A percentile compares a stretch with the other conserved stretches of the same genome.
Conservation (phyloP, 176 grass and related monocot genomes). For the Lolium perenne region DNA sequence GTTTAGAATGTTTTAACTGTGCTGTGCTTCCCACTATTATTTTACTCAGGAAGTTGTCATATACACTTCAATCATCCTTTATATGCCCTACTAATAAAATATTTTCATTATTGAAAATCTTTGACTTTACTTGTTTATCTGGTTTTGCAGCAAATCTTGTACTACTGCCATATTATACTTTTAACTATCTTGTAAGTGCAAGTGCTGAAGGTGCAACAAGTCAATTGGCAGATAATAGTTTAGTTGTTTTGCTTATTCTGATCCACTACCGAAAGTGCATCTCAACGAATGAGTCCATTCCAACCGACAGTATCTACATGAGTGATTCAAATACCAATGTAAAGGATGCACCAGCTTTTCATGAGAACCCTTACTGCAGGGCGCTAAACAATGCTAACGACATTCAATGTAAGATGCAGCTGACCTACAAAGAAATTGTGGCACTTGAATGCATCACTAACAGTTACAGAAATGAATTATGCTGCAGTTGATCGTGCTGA, state of each 20-base stretch:
- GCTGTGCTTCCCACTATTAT: slow-evolving; percentile 16
- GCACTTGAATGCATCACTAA: slow-evolving; percentile 31
- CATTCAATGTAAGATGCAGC: slow-evolving; percentile 75
- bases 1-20: slow-evolving; percentile 19
- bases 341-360: slow-evolving; percentile 71
- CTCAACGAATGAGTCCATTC: slow-evolving; percentile 57
- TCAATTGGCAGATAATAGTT: slow-evolving; percentile 85
- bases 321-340: slow-evolving; percentile 51
- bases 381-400: slow-evolving; percentile 84
- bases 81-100: slow-evolving; percentile 4
- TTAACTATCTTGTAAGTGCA: slow-evolving; percentile 85
- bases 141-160: slow-evolving; percentile 93
- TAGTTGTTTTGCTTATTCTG: slow-evolving; percentile 87
- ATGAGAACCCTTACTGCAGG: slow-evolving; percentile 95
- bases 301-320: slow-evolving; percentile 45
- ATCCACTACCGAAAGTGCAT: slow-evolving; percentile 92
- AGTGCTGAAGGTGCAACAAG: slow-evolving; percentile 65
- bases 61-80: slow-evolving; percentile 41
- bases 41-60: slow-evolving; percentile 6
- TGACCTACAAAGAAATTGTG: slow-evolving; percentile 26
- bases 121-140: slow-evolving; percentile 24
- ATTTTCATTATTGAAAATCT: slow-evolving; percentile 2
- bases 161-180: slow-evolving; percentile 90
- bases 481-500: slow-evolving; percentile 90
- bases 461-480: slow-evolving; percentile 38